Evolutionary conservation across 2,329 filamentous ascomycete species (phyloP).

Genomic region (Dactylonectria estremocensis): DNA sequence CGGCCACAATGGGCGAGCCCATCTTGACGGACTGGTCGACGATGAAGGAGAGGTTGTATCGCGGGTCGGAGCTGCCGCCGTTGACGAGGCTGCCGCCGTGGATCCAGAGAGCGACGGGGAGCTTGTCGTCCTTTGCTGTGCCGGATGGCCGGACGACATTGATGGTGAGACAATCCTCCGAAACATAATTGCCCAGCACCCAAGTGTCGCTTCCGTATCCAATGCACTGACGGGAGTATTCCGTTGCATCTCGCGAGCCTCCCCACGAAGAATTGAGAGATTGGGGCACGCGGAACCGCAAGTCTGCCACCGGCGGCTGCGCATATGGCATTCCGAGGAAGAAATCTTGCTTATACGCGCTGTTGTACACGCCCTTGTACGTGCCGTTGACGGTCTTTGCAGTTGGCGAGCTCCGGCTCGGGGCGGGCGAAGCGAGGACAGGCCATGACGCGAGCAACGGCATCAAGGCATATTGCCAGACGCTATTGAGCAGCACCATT

Average conservation of each 20-base stretch:
- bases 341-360: conserved; percentile 12
- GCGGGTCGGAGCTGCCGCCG: conserved; percentile 60
- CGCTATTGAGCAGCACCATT: not conserved
- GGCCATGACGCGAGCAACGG: not conserved
- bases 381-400: conserved; percentile 19
- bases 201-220: conserved; percentile 21
- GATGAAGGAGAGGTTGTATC: conserved; percentile 73
- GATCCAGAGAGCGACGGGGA: conserved; percentile 37
- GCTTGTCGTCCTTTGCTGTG: conserved; percentile 26
- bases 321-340: conserved; percentile 23
- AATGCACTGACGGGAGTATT: conserved; percentile 14
- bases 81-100: conserved; percentile 54
- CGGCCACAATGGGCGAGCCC: conserved; percentile 60
- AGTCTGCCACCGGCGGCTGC: conserved; percentile 7
- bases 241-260: not conserved
- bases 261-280: conserved; percentile 21
- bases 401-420: not conserved
- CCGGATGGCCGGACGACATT: conserved; percentile 50
- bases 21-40: conserved; percentile 59
- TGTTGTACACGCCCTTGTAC: conserved; percentile 11
- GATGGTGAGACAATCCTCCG: conserved; percentile 51
- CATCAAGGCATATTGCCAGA: not conserved
- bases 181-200: conserved; percentile 12
- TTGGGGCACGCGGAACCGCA: conserved; percentile 20
- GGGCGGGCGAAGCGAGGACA: not conserved